Percentiles rank a stretch among this genome's conserved stretches.
These are phyloP conservation scores for Rosa hybrid DNA, from an alignment of 331 rosid species.

Conservation along the genomic window DNA sequence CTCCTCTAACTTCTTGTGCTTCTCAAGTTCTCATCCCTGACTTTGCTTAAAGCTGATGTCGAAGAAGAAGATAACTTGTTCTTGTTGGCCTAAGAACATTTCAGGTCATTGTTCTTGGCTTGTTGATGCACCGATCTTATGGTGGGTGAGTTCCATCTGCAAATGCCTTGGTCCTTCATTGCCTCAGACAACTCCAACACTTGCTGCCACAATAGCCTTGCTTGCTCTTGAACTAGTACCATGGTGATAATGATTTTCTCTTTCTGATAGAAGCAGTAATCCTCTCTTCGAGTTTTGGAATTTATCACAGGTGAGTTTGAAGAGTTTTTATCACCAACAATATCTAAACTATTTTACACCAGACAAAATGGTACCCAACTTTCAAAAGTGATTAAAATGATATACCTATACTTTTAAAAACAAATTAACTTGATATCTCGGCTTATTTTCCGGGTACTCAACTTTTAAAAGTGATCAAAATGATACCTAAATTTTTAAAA, in stretches of 20 bases:
- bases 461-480: too few species aligned
- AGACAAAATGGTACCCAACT: too few species aligned
- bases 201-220: constrained; percentile 44
- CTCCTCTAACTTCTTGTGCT: constrained; percentile 28
- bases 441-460: too few species aligned
- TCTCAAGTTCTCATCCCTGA: not conserved
- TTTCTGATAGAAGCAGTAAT: not conserved
- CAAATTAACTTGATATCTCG: too few species aligned
- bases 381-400: too few species aligned
- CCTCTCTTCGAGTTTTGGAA: not conserved
- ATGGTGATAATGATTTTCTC: not conserved
- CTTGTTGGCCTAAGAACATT: constrained; percentile 4
- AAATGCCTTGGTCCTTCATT: constrained; percentile 27
- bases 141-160: constrained; percentile 16
- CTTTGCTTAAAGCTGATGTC: not conserved
- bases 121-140: constrained; percentile 7
- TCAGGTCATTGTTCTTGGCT: constrained; percentile 1
- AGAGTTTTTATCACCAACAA: too few species aligned
- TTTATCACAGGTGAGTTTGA: not conserved
- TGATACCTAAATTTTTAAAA: too few species aligned
- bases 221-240: constrained; percentile 26
- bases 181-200: constrained; percentile 31
- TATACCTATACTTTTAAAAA: too few species aligned
- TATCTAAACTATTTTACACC: too few species aligned
- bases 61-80: constrained; percentile 20